Conservation (phyloP, 768 basidiomycete genomes). For the Tephrocybe sp. region DNA sequence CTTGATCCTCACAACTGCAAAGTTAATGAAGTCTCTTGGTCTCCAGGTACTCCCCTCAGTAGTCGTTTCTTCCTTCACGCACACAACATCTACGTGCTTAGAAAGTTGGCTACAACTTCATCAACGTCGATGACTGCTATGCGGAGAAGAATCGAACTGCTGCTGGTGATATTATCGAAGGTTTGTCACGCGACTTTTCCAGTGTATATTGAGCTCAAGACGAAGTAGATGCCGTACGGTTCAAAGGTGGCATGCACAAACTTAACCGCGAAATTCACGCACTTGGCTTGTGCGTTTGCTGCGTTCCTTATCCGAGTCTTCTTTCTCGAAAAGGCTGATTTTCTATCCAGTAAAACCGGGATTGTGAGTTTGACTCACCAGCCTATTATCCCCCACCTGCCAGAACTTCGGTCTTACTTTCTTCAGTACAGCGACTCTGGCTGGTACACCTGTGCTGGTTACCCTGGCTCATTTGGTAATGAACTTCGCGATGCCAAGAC, state of each 20-base stretch:
- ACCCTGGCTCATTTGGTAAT: slow-evolving; percentile 62
- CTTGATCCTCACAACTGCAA: slow-evolving; percentile 47
- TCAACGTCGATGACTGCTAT: slow-evolving; percentile 69
- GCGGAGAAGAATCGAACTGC: slow-evolving; percentile 52
- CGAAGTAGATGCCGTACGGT: slow-evolving; percentile 45
- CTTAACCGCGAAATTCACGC: slow-evolving; percentile 55
- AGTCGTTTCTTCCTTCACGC: neutral
- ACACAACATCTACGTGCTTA: slow-evolving; percentile 15
- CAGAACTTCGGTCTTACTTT: neutral
- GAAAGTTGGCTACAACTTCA: slow-evolving; percentile 56
- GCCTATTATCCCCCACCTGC: too few relatives aligned
- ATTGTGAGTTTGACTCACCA: slow-evolving; percentile 32
- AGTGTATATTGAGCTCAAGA: neutral
- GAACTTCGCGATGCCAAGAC: slow-evolving; percentile 53
- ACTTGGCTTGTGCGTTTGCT: slow-evolving; percentile 49
- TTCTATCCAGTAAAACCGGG: slow-evolving; percentile 33
- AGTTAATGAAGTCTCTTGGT: slow-evolving; percentile 56
- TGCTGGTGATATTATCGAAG: slow-evolving; percentile 49
- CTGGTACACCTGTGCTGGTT: slow-evolving; percentile 66
- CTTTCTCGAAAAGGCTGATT: neutral
- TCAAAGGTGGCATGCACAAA: slow-evolving; percentile 54
- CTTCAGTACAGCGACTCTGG: slow-evolving; percentile 59
- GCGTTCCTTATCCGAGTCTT: too few relatives aligned
- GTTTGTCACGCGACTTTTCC: slow-evolving; percentile 30
- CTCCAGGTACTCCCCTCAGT: slow-evolving; percentile 35